Evolutionary conservation across 345 rosid genomes (phyloP).

Genomic region (Sonneratia alba): DNA sequence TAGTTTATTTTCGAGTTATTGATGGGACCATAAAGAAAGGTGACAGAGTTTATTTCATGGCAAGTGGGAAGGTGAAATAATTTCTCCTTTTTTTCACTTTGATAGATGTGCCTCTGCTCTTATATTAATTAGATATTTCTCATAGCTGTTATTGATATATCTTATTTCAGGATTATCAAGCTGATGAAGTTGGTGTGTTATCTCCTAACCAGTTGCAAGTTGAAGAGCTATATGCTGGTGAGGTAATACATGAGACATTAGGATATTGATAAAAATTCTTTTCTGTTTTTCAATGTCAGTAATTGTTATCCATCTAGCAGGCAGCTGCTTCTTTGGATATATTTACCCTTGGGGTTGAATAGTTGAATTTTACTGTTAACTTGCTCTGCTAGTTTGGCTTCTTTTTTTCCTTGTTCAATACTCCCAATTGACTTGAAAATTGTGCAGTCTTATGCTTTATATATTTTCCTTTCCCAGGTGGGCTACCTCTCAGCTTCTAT

Average conservation of each 20-base stretch:
- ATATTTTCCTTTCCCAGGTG: conserved; percentile 35
- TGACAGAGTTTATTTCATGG: conserved; percentile 87
- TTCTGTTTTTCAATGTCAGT: not conserved
- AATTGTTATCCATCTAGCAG: not conserved
- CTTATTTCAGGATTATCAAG: conserved; percentile 63
- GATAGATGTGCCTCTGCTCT: not conserved
- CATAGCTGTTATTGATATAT: not conserved
- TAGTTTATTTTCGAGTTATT: conserved; percentile 86
- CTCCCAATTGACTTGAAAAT: not conserved
- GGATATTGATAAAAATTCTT: not conserved
- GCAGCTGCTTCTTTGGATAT: not conserved
- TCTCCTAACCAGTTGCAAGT: conserved; percentile 94
- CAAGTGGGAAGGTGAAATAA: conserved; percentile 65
- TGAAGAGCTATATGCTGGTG: conserved; percentile 85
- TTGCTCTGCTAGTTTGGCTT: not conserved
- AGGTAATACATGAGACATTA: conserved; percentile 37
- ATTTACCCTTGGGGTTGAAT: not conserved
- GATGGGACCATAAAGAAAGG: conserved; percentile 96
- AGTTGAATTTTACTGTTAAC: not conserved
- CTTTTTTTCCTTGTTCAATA: not conserved
- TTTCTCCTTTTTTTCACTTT: not conserved
- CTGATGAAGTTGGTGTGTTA: conserved; percentile 91
- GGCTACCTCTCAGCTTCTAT: conserved; percentile 96
- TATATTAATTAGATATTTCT: not conserved
- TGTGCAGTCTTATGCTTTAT: conserved; percentile 3